Base-by-base conservation (phyloP, 768 basidiomycete species). In the Lactifluus pinguis region DNA sequence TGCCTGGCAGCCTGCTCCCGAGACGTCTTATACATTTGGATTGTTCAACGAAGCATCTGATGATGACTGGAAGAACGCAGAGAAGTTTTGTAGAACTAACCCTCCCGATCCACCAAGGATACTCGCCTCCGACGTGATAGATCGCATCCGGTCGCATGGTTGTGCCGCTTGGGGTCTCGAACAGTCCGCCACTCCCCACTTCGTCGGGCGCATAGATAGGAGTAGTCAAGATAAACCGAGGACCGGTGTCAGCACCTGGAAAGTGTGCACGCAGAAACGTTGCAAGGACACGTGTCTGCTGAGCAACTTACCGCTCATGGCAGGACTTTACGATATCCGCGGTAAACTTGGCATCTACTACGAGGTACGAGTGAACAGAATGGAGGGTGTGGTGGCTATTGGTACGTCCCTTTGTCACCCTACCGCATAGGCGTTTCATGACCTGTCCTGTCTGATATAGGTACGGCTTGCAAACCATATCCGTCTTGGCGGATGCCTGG, bases 401-500 rank as follows among this genome's bases (percentile, higher is more conserved):
- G 86, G 85, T 84, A 51, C 48, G 74, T 67, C 13, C 30, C 13
- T 8, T 36, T 10, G 9, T 10, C 62, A 50, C 53, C 54, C 38
- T 11, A 9, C 5, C 6, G 21, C 39, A 10, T 29, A 10, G n/a
- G 7, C 8, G 21, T 30, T 41, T 29, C 34, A 38, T 17, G 44
- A 48, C 38, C 34, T 15, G 19, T 17, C 19, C 34, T 25, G 11
- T 2, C 7, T 50, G 11, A 2, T 8, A 53, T 50, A 86, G 85
- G 86, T 8, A 85, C 82, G 1, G 75, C 83, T 11, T 86, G 84
- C 66, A 75, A 75, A 17, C 85, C 86, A 3, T 86, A 86, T 65
- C 86, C 85, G 0, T 70, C 72, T 1, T 86, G 81, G 76, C 78
- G 85, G 19, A 75, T 86, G 47, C 86, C 86, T 44, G 86, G 86